Conservation (phyloP, 2,329 filamentous ascomycete genomes). For the Xylaria polymorpha region DNA sequence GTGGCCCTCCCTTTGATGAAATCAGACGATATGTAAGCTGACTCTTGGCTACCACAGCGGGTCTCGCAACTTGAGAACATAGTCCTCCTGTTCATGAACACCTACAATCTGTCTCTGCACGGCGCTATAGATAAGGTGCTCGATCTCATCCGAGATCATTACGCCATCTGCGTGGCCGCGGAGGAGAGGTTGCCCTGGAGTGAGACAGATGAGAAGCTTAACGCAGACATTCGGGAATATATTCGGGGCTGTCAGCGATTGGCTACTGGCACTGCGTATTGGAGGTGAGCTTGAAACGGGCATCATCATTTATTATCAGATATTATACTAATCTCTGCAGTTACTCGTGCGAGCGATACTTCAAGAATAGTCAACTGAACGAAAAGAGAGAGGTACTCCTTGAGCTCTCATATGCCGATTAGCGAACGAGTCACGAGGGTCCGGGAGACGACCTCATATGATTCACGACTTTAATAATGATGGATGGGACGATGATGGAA, state of each 20-base stretch:
- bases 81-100: slow-evolving; percentile 47
- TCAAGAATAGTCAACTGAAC: slow-evolving; percentile 43
- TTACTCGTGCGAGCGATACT: slow-evolving; percentile 47
- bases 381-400: slow-evolving; percentile 44
- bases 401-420: slow-evolving; percentile 43
- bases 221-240: slow-evolving; percentile 45
- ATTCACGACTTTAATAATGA: neutral
- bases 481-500: neutral
- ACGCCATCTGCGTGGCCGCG: slow-evolving; percentile 45
- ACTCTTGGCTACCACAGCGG: slow-evolving; percentile 38
- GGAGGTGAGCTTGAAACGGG: slow-evolving; percentile 41
- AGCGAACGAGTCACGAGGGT: neutral
- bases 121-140: slow-evolving; percentile 43
- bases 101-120: slow-evolving; percentile 42
- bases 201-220: slow-evolving; percentile 44
- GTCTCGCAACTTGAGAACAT: slow-evolving; percentile 48
- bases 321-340: slow-evolving; percentile 36
- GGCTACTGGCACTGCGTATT: slow-evolving; percentile 47
- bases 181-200: slow-evolving; percentile 49
- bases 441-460: neutral
- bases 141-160: slow-evolving; percentile 47
- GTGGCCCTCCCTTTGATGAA: slow-evolving; percentile 29
- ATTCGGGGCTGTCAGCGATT: slow-evolving; percentile 45
- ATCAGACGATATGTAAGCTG: slow-evolving; percentile 11
- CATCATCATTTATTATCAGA: neutral